Evolutionary conservation across 208 protist species (phyloP), one percentile per base, ranked within the genome.

Genomic region (Trypanosoma vivax): DNA sequence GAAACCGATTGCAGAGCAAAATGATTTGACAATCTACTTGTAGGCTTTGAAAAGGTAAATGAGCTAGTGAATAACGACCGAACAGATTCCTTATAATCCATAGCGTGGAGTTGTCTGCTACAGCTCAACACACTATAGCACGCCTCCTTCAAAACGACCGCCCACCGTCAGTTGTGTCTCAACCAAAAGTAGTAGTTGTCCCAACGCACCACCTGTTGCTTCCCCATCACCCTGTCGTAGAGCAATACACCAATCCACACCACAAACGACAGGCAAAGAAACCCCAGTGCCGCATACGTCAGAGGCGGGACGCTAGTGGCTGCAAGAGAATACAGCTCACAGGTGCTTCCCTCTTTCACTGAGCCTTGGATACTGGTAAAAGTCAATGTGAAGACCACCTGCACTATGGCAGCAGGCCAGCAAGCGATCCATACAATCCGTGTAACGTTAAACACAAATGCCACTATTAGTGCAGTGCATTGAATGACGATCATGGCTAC

Each of bases 101-200:
- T n/a, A n/a, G n/a, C n/a, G n/a, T n/a, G n/a, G n/a, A n/a, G n/a
- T n/a, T n/a, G n/a, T n/a, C n/a, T n/a, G n/a, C n/a, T n/a, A n/a
- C n/a, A n/a, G n/a, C n/a, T n/a, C n/a, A n/a, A n/a, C n/a, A n/a
- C n/a, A n/a, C n/a, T n/a, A n/a, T n/a, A n/a, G n/a, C n/a, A n/a
- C n/a, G n/a, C n/a, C n/a, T n/a, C n/a, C n/a, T n/a, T n/a, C n/a
- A n/a, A n/a, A n/a, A n/a, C n/a, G n/a, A n/a, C n/a, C n/a, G n/a
- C n/a, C n/a, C n/a, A n/a, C 39, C 39, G 1, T 63, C 34, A 59
- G 27, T 37, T 16, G 43, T 19, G 0, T 50, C 60, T 67, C 13
- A 33, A 39, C 31, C 64, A 53, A 7, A 82, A 31, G 51, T 72
- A 83, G 47, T 72, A 66, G 38, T 80, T 67, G 13, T 81, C 62